A percentile compares a stretch with the other conserved stretches of the same genome.
These are phyloP conservation scores for Orobanche coerulescens DNA, from an alignment of 257 asterid genomes.

Conservation along the genomic window DNA sequence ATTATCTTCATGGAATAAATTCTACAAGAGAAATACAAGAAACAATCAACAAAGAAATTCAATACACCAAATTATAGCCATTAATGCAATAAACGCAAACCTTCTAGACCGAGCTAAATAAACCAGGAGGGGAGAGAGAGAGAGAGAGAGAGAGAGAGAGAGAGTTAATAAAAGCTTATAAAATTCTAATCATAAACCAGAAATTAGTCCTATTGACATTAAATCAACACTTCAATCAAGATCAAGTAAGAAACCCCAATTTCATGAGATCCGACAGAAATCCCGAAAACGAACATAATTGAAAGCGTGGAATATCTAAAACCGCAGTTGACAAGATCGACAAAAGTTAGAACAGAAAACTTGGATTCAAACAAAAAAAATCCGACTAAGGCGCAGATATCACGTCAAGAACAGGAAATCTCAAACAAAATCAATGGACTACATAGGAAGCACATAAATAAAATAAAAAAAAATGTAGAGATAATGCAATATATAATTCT, in stretches of 20 bases:
- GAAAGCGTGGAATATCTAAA: conserved; percentile 18
- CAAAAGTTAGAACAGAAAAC: background rate
- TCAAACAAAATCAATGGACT: conserved; percentile 8
- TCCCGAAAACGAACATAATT: background rate
- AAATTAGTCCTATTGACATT: conserved; percentile 2
- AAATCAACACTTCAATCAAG: conserved; percentile 14
- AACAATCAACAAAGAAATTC: conserved; percentile 15
- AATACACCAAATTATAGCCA: background rate
- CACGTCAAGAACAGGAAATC: conserved; percentile 6
- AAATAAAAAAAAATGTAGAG: background rate
- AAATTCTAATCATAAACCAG: background rate
- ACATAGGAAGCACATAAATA: conserved; percentile 8
- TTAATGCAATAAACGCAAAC: background rate
- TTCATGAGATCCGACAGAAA: conserved; percentile 36
- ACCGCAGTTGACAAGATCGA: conserved; percentile 17
- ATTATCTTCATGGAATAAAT: conserved; percentile 5
- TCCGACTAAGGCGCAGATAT: conserved; percentile 7
- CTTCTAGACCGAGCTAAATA: conserved; percentile 8
- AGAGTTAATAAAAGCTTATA: background rate
- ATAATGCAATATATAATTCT: conserved; percentile 13
- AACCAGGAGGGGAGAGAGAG: background rate
- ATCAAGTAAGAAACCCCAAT: conserved; percentile 24
- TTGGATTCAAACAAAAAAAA: conserved; percentile 20
- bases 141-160: background rate
- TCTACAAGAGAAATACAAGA: conserved; percentile 12